Conservation (phyloP, 257 asterid species). For the Orobanche coerulescens region DNA sequence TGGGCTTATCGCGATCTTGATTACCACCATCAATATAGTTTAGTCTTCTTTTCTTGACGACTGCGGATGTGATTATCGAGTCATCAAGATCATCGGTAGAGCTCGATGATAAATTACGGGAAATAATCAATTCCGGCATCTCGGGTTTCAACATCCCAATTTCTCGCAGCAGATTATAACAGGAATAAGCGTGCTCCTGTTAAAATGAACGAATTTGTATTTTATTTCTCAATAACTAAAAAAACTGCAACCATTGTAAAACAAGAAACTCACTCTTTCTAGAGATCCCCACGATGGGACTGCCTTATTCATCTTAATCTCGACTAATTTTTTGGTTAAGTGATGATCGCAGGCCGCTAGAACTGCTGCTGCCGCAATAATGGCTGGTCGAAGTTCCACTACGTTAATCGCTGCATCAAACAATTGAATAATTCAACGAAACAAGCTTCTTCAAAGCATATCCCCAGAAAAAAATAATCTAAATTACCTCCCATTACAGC, state of each 20-base stretch:
- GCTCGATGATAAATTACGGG: slow-evolving; percentile 16
- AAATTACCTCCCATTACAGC: slow-evolving; percentile 32
- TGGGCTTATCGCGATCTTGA: slow-evolving; percentile 19
- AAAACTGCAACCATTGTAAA: neutral
- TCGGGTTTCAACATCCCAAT: slow-evolving; percentile 21
- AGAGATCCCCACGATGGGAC: slow-evolving; percentile 36
- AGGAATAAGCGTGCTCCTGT: slow-evolving; percentile 36
- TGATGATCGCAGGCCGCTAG: slow-evolving; percentile 38
- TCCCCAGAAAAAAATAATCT: neutral
- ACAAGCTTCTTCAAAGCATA: neutral
- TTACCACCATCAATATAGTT: slow-evolving; percentile 20
- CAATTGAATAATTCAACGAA: neutral
- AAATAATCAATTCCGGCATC: slow-evolving; percentile 20
- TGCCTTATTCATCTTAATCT: slow-evolving; percentile 23
- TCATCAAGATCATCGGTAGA: slow-evolving; percentile 17
- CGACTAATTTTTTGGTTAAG: slow-evolving; percentile 25
- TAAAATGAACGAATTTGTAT: neutral
- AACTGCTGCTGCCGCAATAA: slow-evolving; percentile 47
- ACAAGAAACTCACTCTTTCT: slow-evolving; percentile 37
- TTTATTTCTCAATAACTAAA: no score
- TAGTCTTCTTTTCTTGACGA: slow-evolving; percentile 27
- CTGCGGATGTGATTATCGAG: slow-evolving; percentile 14
- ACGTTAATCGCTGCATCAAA: slow-evolving; percentile 33
- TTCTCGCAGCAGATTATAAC: slow-evolving; percentile 31
- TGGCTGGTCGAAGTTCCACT: slow-evolving; percentile 33